Evolutionary conservation across 2,329 filamentous ascomycete species (phyloP).

Genomic region (Penicillium sp.): DNA sequence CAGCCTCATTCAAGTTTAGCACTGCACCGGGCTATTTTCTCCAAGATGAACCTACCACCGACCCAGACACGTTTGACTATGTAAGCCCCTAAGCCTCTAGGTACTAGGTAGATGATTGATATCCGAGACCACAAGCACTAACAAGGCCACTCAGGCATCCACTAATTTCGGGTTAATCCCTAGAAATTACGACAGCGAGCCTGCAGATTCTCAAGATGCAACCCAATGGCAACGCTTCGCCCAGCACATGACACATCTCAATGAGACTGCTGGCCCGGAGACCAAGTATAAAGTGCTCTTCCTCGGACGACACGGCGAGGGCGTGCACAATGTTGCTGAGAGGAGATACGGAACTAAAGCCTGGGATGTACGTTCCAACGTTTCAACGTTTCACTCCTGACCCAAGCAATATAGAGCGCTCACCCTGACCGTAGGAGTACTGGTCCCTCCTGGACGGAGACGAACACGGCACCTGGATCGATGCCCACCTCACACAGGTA

Average conservation of each 20-base stretch:
- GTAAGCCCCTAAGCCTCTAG: slow-evolving; percentile 30
- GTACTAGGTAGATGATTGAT: background rate
- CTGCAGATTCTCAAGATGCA: slow-evolving; percentile 31
- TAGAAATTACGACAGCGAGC: slow-evolving; percentile 47
- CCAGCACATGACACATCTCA: slow-evolving; percentile 50
- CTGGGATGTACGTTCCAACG: slow-evolving; percentile 55
- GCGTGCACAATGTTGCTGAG: slow-evolving; percentile 63
- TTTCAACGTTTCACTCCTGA: no score
- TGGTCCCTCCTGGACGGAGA: slow-evolving; percentile 62
- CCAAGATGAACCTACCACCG: slow-evolving; percentile 53
- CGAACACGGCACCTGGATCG: slow-evolving; percentile 56
- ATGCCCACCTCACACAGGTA: slow-evolving; percentile 57
- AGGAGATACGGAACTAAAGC: slow-evolving; percentile 57
- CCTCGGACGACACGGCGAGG: slow-evolving; percentile 63
- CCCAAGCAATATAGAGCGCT: background rate
- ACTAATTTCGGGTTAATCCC: slow-evolving; percentile 54
- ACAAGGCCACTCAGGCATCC: slow-evolving; percentile 30
- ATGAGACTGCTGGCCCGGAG: slow-evolving; percentile 37
- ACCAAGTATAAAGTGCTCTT: slow-evolving; percentile 59
- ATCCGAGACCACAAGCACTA: background rate
- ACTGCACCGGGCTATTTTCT: slow-evolving; percentile 52
- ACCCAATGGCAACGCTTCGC: slow-evolving; percentile 60
- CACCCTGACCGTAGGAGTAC: slow-evolving; percentile 47
- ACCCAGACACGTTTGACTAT: slow-evolving; percentile 52
- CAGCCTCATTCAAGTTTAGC: slow-evolving; percentile 36